These are phyloP conservation scores for Geranomyces variabilis DNA, from an alignment of 192 early-diverging fungal species.

Conservation along the genomic window DNA sequence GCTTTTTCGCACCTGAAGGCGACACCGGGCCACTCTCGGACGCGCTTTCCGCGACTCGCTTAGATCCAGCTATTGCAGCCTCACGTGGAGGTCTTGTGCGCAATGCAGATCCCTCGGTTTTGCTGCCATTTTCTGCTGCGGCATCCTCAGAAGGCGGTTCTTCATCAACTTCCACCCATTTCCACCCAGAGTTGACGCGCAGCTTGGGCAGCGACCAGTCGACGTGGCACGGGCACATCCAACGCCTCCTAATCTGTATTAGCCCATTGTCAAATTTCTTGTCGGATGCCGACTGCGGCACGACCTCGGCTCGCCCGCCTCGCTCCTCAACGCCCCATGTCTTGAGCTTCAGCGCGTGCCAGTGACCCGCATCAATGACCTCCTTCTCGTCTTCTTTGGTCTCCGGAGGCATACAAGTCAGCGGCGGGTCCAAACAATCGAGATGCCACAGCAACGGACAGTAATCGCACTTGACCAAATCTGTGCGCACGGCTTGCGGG, in stretches of 20 bases:
- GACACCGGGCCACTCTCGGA: not conserved
- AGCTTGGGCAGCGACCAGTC: slow-evolving; percentile 44
- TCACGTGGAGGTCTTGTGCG: too few relatives aligned
- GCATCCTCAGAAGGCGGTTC: not conserved
- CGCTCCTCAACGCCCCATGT: slow-evolving; percentile 29
- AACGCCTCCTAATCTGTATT: slow-evolving; percentile 42
- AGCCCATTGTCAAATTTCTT: not conserved
- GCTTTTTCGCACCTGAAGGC: not conserved
- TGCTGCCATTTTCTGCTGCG: not conserved
- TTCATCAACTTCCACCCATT: slow-evolving; percentile 22
- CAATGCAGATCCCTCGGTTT: too few relatives aligned
- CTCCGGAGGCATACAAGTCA: slow-evolving; percentile 42
- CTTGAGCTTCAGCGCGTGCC: not conserved
- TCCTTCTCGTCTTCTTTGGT: slow-evolving; percentile 27
- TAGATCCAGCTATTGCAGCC: not conserved
- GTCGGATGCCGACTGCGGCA: slow-evolving; percentile 11
- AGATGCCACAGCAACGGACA: slow-evolving; percentile 58
- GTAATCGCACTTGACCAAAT: slow-evolving; percentile 55
- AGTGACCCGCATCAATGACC: slow-evolving; percentile 22
- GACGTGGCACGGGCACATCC: slow-evolving; percentile 63
- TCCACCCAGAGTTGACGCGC: slow-evolving; percentile 14
- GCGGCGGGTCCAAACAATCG: slow-evolving; percentile 54
- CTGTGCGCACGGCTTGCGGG: slow-evolving; percentile 36
- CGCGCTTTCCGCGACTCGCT: not conserved
- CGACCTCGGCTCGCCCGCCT: slow-evolving; percentile 5